Base-by-base conservation (phyloP, 169 alveolate genomes). In the Pseudocohnilembus persalinus region DNA sequence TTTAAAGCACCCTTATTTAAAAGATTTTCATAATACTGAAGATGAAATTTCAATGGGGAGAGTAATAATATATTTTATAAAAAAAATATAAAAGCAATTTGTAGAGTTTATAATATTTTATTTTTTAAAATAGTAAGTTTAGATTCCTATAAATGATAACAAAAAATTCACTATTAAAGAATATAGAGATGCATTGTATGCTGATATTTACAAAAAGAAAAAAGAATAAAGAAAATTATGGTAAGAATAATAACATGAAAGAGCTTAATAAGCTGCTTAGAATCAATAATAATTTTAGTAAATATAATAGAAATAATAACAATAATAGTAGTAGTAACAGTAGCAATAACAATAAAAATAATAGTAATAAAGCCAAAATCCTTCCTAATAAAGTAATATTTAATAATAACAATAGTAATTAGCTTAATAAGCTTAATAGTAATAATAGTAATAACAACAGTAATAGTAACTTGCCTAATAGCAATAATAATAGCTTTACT, bases 1-100 rank as follows among this genome's bases (percentile, higher is more conserved):
- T 26, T 76, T 93, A 29, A 85, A 88, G 68, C 96, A 93, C 76
- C 94, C 94, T 31, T 88, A 84, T 76, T 87, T 93, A 72, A 89
- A 89, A 29, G 92, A 91, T 28, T 89, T 90, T 83, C 89, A 88
- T 20, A 89, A 76, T 76, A 82, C 90, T 24, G 90, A 85, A 65
- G 90, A 77, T 32, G 87, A 82, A 35, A 82, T 49, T 49, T 4
- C 68, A 11, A 49, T 49, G 68, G 68, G 20, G 4, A 49, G 68
- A 49, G 68, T 49, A 49, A 49, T 11, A 11, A 49, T 49, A 49
- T 49, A 49, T 49, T 49, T 11, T 49, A 11, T 49, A 11, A 11
- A 49, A 49, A 49, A 20, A 49, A 49, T 49, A 11, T 49, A 49
- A 11, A 11, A 4, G 4, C 68, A 11, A 49, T 49, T 11, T 11